Evolutionary conservation across 1,139 yeast species (phyloP).

Genomic region (Yamadazyma taylorii): DNA sequence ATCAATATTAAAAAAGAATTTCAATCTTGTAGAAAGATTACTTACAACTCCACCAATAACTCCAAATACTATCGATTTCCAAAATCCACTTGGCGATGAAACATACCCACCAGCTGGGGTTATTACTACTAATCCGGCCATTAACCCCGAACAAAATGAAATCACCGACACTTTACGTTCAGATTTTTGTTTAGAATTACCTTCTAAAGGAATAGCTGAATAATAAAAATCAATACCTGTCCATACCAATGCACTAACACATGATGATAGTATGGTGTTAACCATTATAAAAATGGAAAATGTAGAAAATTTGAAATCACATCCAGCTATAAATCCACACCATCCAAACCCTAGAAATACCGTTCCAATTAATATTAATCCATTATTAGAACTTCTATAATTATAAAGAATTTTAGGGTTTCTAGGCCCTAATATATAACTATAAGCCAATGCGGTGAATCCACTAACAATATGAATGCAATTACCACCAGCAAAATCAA

Average conservation of each 20-base stretch:
- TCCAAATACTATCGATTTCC: slow-evolving; percentile 46
- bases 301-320: slow-evolving; percentile 41
- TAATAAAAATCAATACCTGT: slow-evolving; percentile 38
- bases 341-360: slow-evolving; percentile 40
- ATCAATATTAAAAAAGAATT: slow-evolving; percentile 40
- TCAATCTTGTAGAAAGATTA: slow-evolving; percentile 42
- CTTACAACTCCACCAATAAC: slow-evolving; percentile 37
- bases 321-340: slow-evolving; percentile 48
- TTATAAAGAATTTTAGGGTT: slow-evolving; percentile 39
- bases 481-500: slow-evolving; percentile 68
- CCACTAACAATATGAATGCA: slow-evolving; percentile 66
- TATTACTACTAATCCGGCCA: slow-evolving; percentile 45
- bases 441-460: slow-evolving; percentile 58
- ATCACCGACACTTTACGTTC: slow-evolving; percentile 38
- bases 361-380: slow-evolving; percentile 55
- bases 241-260: slow-evolving; percentile 41
- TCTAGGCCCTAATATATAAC: slow-evolving; percentile 57
- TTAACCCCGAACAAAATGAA: slow-evolving; percentile 43
- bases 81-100: slow-evolving; percentile 36
- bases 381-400: slow-evolving; percentile 39
- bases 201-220: slow-evolving; percentile 40
- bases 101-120: slow-evolving; percentile 51
- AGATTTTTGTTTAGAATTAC: slow-evolving; percentile 10
- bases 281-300: slow-evolving; percentile 34
- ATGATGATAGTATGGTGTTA: slow-evolving; percentile 38